Percentiles rank a stretch among this genome's conserved stretches.
Evolutionary conservation across 805 yeast species (phyloP).

Genomic region (Barnettozyma sp.): DNA sequence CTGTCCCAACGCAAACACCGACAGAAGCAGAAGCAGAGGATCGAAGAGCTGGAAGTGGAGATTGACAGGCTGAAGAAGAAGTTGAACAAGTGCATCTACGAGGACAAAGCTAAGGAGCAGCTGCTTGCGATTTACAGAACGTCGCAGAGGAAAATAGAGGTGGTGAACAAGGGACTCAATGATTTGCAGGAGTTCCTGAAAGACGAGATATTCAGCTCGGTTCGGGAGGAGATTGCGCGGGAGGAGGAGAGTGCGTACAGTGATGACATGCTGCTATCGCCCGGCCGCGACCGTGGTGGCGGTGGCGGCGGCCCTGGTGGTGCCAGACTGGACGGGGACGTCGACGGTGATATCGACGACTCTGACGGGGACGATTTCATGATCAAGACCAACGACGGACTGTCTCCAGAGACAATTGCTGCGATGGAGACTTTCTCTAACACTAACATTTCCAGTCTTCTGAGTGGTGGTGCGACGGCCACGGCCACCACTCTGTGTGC

Average conservation of each 20-base stretch:
- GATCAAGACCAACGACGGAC: neutral
- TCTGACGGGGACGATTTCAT: slow-evolving; percentile 2
- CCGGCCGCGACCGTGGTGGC: too few species aligned
- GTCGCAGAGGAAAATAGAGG: slow-evolving; percentile 4
- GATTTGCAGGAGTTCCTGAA: slow-evolving; percentile 8
- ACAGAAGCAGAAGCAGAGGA: slow-evolving; percentile 12
- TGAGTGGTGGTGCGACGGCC: neutral
- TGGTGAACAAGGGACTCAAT: slow-evolving; percentile 2
- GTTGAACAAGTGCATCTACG: slow-evolving; percentile 8
- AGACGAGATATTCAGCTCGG: slow-evolving; percentile 5
- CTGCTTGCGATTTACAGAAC: slow-evolving; percentile 7
- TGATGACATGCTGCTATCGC: too few species aligned
- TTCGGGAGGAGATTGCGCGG: neutral
- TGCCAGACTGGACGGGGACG: too few species aligned
- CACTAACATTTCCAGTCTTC: neutral
- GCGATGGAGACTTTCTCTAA: neutral
- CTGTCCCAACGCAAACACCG: slow-evolving; percentile 14
- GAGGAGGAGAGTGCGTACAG: slow-evolving; percentile 1
- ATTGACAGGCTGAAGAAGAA: slow-evolving; percentile 4
- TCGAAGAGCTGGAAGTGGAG: slow-evolving; percentile 11
- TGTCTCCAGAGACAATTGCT: neutral
- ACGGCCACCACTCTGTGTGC: neutral
- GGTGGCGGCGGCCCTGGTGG: too few species aligned
- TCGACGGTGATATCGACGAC: neutral
- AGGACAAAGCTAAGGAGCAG: slow-evolving; percentile 8